Percentiles rank a stretch among this genome's conserved stretches.
These are phyloP conservation scores for Setaria viridis DNA, from an alignment of 202 grass and related monocot species.

Conservation along the genomic window DNA sequence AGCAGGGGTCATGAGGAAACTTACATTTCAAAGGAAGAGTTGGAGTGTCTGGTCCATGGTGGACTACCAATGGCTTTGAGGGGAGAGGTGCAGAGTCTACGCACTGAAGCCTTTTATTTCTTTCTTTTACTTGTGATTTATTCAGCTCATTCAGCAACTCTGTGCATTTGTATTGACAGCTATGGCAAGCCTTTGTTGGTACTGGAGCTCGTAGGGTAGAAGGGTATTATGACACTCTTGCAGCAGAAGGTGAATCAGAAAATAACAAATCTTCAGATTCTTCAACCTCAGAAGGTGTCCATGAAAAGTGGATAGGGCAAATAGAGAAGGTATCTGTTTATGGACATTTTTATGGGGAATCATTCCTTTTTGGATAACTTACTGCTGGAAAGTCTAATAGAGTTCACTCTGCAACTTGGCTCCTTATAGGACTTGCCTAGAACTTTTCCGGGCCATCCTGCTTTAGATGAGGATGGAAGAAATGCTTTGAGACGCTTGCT, in stretches of 20 bases:
- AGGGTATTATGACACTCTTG: constrained; percentile 70
- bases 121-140: constrained; percentile 29
- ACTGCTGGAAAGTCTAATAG: constrained; percentile 33
- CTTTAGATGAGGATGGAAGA: constrained; percentile 75
- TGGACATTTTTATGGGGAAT: constrained; percentile 26
- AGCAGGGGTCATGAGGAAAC: constrained; percentile 52
- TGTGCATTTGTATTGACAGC: constrained; percentile 55
- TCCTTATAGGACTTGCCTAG: constrained; percentile 81
- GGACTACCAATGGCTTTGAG: constrained; percentile 96
- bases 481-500: constrained; percentile 79
- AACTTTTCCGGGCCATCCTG: constrained; percentile 86
- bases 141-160: constrained; percentile 25
- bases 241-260: constrained; percentile 45
- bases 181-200: constrained; percentile 96
- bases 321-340: constrained; percentile 74
- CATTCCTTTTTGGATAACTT: not conserved
- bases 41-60: constrained; percentile 89
- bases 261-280: constrained; percentile 45
- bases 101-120: constrained; percentile 22
- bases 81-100: constrained; percentile 73
- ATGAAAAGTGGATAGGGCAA: constrained; percentile 77
- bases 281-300: constrained; percentile 37
- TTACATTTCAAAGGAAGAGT: constrained; percentile 79
- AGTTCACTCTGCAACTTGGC: constrained; percentile 30
- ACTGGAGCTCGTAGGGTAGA: constrained; percentile 57